Evolutionary conservation across 2,329 filamentous ascomycete genomes (phyloP).

Genomic region (Phialophora tarda): DNA sequence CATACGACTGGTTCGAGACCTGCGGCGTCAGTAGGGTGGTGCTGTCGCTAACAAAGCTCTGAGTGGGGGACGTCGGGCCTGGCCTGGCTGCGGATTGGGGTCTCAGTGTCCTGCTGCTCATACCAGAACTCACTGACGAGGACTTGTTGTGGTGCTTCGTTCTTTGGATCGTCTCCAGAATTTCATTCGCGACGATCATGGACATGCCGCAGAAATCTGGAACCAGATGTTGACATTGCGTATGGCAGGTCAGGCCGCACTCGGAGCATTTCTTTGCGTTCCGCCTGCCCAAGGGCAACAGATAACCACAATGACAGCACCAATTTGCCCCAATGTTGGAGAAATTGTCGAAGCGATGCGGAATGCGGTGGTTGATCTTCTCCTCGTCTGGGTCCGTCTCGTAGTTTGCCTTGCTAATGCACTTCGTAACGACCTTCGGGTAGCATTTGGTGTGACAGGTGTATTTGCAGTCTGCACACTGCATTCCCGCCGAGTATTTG

Average conservation of each 20-base stretch:
- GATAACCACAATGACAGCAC: slow-evolving; percentile 98
- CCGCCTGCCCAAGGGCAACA: slow-evolving; percentile 91
- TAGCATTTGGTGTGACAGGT: slow-evolving; percentile 99
- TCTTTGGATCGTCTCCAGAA: slow-evolving; percentile 81
- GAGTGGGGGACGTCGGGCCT: slow-evolving; percentile 43
- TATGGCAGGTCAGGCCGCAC: slow-evolving; percentile 89
- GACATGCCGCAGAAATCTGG: slow-evolving; percentile 99
- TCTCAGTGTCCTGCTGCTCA: slow-evolving; percentile 72
- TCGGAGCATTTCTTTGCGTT: slow-evolving; percentile 91
- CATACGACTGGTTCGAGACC: slow-evolving; percentile 45
- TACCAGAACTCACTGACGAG: slow-evolving; percentile 56
- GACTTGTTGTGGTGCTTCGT: slow-evolving; percentile 73
- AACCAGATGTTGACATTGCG: slow-evolving; percentile 89
- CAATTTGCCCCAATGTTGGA: slow-evolving; percentile 98
- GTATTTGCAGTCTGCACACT: slow-evolving; percentile 99
- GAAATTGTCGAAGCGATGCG: slow-evolving; percentile 95
- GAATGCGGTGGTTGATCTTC: slow-evolving; percentile 99
- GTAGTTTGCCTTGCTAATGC: slow-evolving; percentile 98
- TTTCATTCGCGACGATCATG: slow-evolving; percentile 95
- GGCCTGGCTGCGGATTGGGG: slow-evolving; percentile 55
- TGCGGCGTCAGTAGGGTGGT: slow-evolving; percentile 44
- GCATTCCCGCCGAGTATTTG: slow-evolving; percentile 98
- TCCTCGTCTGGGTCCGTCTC: slow-evolving; percentile 98
- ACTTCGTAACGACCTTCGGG: slow-evolving; percentile 94
- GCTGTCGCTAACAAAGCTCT: slow-evolving; percentile 34